Conservation (phyloP, 2,329 filamentous ascomycete species). For the Trichoderma simmonsii region DNA sequence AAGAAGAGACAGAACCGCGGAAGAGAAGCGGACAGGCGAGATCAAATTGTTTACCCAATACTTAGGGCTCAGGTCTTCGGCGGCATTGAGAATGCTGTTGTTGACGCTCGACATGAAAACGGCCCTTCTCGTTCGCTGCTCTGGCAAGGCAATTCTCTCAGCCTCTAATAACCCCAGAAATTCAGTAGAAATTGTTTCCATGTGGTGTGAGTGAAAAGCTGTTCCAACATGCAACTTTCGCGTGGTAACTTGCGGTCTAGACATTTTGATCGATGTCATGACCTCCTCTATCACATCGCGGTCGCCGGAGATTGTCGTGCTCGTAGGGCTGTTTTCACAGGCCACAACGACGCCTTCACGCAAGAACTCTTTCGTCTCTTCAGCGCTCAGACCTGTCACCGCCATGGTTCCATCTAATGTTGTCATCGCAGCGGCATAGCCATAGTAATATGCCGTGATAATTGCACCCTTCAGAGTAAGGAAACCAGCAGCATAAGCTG, state of each 20-base stretch:
- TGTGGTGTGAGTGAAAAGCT: slow-evolving; percentile 33
- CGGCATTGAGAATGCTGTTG: not conserved
- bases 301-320: slow-evolving; percentile 35
- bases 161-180: not conserved
- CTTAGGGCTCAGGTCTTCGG: not conserved
- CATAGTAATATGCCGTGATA: slow-evolving; percentile 32
- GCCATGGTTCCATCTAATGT: slow-evolving; percentile 28
- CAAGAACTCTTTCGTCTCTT: slow-evolving; percentile 2
- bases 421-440: slow-evolving; percentile 20
- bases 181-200: slow-evolving; percentile 24
- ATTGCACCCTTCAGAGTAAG: slow-evolving; percentile 27
- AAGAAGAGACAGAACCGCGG: slow-evolving; percentile 8
- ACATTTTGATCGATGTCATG: not conserved
- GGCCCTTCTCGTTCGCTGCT: not conserved
- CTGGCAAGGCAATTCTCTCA: not conserved
- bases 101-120: slow-evolving; percentile 1
- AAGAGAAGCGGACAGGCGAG: slow-evolving; percentile 25
- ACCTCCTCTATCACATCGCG: slow-evolving; percentile 25
- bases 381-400: slow-evolving; percentile 26
- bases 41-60: slow-evolving; percentile 31
- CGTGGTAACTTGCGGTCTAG: slow-evolving; percentile 19
- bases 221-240: slow-evolving; percentile 20
- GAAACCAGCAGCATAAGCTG: slow-evolving; percentile 29
- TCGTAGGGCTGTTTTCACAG: slow-evolving; percentile 33
- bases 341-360: slow-evolving; percentile 28